Evolutionary conservation across 2,329 filamentous ascomycete genomes (phyloP), one percentile per base, ranked within the genome.

Genomic region (Colletotrichum sp.): DNA sequence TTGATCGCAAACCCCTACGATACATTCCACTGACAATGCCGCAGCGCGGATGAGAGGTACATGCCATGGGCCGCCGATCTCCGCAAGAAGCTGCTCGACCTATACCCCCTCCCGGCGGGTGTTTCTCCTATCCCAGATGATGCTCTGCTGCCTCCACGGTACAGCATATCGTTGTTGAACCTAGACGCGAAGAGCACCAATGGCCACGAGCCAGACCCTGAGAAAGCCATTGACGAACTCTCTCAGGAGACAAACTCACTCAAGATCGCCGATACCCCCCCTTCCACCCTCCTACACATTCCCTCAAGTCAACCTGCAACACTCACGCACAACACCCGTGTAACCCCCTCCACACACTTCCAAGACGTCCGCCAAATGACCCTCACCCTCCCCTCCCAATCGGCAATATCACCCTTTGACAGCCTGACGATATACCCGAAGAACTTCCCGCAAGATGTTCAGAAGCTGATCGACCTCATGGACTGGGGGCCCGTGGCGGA

Each of bases 331-430:
- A 98, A 98, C 81, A 84, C 87, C 22, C 91, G 96, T 18, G 84
- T 98, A 8, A 99, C 97, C 0, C 93, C 96, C 0, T 65, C 83
- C 2, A 87, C 88, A 2, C 97, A 99, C 85, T 98, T 95, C 93
- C 97, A 99, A 86, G 97, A 99, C 85, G 96, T 99, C 60, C 94
- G 97, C 0, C 85, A 98, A n/a, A 89, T 88, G 2, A 65, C 59
- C 28, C 72, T 77, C 55, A 22, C 65, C 24, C 26, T 78, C 24
- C 55, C 55, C 12, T 44, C 34, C 72, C n/a, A 77, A 12, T 59
- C 65, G 62, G 83, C 85, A 82, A 86, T 83, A 74, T 62, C 93
- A 1, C 96, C 97, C 0, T 96, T 96, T 8, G 95, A 98, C 80
- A 93, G 95, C 28, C 86, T 98, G 8, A 92, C 93, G 8, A 91